Evolutionary conservation across 495 filamentous ascomycete species (phyloP).

Genomic region (Choiromyces venosus): DNA sequence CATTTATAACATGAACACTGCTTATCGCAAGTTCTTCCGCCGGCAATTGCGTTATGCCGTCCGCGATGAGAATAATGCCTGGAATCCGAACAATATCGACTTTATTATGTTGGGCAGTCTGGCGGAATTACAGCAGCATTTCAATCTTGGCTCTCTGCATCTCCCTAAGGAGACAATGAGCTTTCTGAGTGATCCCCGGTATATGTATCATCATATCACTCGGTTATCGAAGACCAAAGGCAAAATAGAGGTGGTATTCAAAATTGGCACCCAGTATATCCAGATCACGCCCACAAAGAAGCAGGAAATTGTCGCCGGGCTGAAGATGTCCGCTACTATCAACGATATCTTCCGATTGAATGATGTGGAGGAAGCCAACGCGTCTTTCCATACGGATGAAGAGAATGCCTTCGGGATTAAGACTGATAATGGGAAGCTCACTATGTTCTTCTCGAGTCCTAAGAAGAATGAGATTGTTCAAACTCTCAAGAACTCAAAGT

Average conservation of each 20-base stretch:
- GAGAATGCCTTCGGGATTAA: constrained; percentile 62
- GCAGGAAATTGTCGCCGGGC: constrained; percentile 57
- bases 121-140: constrained; percentile 59
- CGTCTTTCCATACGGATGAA: constrained; percentile 58
- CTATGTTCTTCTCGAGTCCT: constrained; percentile 61
- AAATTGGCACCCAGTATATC: constrained; percentile 62
- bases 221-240: constrained; percentile 60
- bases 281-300: constrained; percentile 62
- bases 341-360: constrained; percentile 63
- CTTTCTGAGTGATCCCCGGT: constrained; percentile 57
- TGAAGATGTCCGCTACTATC: constrained; percentile 55
- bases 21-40: constrained; percentile 58
- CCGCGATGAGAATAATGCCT: constrained; percentile 52
- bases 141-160: constrained; percentile 57
- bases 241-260: constrained; percentile 60
- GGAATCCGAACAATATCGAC: constrained; percentile 57
- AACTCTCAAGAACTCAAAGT: constrained; percentile 55
- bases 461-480: constrained; percentile 57
- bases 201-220: constrained; percentile 60
- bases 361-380: constrained; percentile 57
- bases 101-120: constrained; percentile 57
- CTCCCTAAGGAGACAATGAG: constrained; percentile 63
- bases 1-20: constrained; percentile 65
- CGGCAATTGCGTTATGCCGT: constrained; percentile 53
- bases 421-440: constrained; percentile 61